Conservation (phyloP, 768 basidiomycete species). For the Gyrodon lividus region DNA sequence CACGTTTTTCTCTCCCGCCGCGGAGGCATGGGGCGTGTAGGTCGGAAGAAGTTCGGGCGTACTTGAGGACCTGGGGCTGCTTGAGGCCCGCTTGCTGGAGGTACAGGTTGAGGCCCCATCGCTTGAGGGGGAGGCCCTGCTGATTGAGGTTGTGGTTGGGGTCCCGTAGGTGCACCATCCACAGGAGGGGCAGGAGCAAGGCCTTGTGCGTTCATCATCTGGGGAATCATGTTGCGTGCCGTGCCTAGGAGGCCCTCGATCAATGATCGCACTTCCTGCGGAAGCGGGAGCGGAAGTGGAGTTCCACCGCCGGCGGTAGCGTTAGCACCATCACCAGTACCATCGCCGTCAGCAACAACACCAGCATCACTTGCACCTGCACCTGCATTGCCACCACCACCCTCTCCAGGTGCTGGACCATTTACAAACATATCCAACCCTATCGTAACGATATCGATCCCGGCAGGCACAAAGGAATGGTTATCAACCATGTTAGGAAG, state of each 20-base stretch:
- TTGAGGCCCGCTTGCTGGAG: constrained; percentile 12
- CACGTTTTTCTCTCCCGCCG: constrained; percentile 46
- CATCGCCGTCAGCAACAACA: constrained; percentile 7
- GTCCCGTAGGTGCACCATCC: neutral
- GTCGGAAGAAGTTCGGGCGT: constrained; percentile 22
- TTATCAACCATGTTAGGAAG: constrained; percentile 22
- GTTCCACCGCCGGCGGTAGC: constrained; percentile 15
- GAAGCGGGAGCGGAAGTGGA: constrained; percentile 11
- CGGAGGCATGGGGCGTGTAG: constrained; percentile 24
- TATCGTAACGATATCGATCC: constrained; percentile 34
- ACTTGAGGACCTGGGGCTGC: constrained; percentile 13
- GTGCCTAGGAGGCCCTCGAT: constrained; percentile 28
- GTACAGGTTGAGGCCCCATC: constrained; percentile 6
- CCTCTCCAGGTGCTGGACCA: constrained; percentile 13
- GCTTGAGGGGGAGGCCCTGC: constrained; percentile 3
- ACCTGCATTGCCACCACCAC: constrained; percentile 2
- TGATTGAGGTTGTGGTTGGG: constrained; percentile 10
- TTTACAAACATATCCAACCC: constrained; percentile 42
- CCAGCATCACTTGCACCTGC: neutral
- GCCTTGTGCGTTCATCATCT: constrained; percentile 16
- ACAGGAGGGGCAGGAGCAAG: neutral
- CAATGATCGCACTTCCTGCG: constrained; percentile 26
- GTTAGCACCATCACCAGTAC: constrained; percentile 2
- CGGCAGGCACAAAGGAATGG: constrained; percentile 7
- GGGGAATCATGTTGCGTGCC: constrained; percentile 26